phyloP scores from a whole-genome alignment of 2,329 filamentous ascomycete genomes.

The Colletotrichum filicis region DNA sequence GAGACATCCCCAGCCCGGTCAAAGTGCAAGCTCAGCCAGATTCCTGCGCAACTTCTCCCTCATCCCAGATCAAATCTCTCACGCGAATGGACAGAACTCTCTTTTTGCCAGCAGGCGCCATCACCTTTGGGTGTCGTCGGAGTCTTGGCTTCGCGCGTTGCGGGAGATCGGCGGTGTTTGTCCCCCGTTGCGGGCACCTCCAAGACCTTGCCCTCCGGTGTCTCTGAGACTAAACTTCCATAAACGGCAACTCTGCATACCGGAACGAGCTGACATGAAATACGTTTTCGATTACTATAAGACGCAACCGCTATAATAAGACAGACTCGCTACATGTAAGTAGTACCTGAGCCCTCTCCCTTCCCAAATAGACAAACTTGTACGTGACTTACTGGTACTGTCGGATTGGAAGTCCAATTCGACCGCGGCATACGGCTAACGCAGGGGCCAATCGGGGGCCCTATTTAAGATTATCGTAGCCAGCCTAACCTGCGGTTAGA shows the following conservation, averaged over 20 bases:
- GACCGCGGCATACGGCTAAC: too few relatives aligned
- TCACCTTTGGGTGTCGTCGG: neutral
- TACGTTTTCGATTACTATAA: neutral
- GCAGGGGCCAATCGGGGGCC: too few relatives aligned
- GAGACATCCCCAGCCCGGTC: neutral
- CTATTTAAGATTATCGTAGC: too few relatives aligned
- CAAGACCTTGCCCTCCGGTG: neutral
- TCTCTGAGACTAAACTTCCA: neutral
- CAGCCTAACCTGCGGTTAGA: too few relatives aligned
- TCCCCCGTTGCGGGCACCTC: constrained; percentile 9
- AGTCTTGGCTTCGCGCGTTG: neutral
- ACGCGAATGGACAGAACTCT: neutral
- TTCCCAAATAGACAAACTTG: neutral
- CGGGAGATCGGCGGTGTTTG: constrained; percentile 10
- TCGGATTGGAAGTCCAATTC: too few relatives aligned
- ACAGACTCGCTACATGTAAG: neutral
- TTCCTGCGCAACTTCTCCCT: neutral
- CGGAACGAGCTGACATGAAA: neutral
- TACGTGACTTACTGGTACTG: neutral
- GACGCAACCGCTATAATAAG: neutral
- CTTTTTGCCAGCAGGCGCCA: neutral
- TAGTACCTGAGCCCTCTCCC: neutral
- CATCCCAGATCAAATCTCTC: neutral
- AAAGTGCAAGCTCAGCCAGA: neutral
- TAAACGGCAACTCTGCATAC: neutral